phyloP scores from a whole-genome alignment of 352 stramenopile genomes.

The Phytophthora cryptogea region DNA sequence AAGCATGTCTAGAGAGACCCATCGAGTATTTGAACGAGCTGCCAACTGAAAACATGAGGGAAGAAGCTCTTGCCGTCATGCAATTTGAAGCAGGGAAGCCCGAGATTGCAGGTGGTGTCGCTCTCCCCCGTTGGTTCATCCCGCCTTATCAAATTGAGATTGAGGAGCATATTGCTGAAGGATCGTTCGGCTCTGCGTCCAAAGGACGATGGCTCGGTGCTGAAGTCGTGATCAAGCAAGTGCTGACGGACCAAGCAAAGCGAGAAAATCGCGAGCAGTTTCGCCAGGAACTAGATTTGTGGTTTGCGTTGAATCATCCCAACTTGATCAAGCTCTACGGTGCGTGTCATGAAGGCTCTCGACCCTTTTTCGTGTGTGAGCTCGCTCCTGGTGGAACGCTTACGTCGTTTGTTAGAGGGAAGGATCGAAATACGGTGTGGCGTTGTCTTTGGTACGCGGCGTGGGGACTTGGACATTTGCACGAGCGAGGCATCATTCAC shows the following conservation, averaged over 20 bases:
- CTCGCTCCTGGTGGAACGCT: slow-evolving; percentile 17
- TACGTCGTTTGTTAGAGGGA: slow-evolving; percentile 1
- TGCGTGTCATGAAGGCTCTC: slow-evolving; percentile 9
- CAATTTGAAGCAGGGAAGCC: slow-evolving; percentile 1
- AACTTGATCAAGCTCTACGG: slow-evolving; percentile 38
- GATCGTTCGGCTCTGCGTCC: slow-evolving; percentile 7
- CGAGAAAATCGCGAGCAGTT: slow-evolving; percentile 7
- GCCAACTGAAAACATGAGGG: not conserved
- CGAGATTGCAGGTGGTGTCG: not conserved
- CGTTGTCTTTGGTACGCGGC: slow-evolving; percentile 11
- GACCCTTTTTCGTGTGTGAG: slow-evolving; percentile 35
- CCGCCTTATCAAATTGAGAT: slow-evolving; percentile 12
- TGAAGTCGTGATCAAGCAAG: slow-evolving; percentile 12
- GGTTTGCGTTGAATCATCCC: slow-evolving; percentile 26
- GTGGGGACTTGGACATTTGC: slow-evolving; percentile 13
- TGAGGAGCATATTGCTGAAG: slow-evolving; percentile 7
- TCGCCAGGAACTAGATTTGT: slow-evolving; percentile 24
- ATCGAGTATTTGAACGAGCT: not conserved
- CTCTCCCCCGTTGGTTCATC: slow-evolving; percentile 14
- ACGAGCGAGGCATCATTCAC: slow-evolving; percentile 15
- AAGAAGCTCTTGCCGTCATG: slow-evolving; percentile 1
- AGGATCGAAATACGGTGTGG: not conserved
- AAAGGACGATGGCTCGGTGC: slow-evolving; percentile 12
- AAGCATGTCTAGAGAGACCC: not conserved
- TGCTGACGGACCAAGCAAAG: not conserved